Conservation (phyloP, 495 filamentous ascomycete genomes). For the Hyaloscypha bicolor region DNA sequence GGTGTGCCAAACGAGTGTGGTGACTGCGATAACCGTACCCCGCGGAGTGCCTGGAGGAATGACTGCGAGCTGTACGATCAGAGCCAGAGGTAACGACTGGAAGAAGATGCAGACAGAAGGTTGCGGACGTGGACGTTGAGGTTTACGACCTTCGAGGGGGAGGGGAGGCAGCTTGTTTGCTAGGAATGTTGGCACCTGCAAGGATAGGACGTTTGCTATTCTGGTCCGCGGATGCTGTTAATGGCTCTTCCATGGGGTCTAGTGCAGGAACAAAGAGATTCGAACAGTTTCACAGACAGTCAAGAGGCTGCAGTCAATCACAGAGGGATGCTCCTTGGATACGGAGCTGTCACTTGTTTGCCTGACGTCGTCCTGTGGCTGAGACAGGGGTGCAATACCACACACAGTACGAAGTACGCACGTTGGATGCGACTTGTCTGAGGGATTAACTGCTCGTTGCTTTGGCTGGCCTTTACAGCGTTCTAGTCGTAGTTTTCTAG, state of each 20-base stretch:
- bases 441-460: too few species aligned
- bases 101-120: not conserved
- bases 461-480: too few species aligned
- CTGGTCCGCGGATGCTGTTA: not conserved
- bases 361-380: not conserved
- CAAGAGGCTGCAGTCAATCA: not conserved
- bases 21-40: not conserved
- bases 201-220: not conserved
- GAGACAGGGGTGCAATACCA: too few species aligned
- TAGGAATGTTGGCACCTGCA: not conserved
- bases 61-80: not conserved
- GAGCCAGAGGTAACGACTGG: not conserved
- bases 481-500: not conserved
- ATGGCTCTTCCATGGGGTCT: not conserved
- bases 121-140: not conserved
- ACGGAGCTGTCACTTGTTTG: not conserved
- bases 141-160: not conserved
- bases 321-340: not conserved
- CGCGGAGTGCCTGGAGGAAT: not conserved
- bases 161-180: not conserved
- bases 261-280: not conserved
- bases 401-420: too few species aligned
- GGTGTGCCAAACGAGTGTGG: not conserved
- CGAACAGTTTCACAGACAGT: not conserved
- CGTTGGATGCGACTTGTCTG: too few species aligned